Percentiles rank a stretch among this genome's conserved stretches.
Evolutionary conservation across 352 stramenopile species (phyloP).

Genomic region (Phytophthora europaea): DNA sequence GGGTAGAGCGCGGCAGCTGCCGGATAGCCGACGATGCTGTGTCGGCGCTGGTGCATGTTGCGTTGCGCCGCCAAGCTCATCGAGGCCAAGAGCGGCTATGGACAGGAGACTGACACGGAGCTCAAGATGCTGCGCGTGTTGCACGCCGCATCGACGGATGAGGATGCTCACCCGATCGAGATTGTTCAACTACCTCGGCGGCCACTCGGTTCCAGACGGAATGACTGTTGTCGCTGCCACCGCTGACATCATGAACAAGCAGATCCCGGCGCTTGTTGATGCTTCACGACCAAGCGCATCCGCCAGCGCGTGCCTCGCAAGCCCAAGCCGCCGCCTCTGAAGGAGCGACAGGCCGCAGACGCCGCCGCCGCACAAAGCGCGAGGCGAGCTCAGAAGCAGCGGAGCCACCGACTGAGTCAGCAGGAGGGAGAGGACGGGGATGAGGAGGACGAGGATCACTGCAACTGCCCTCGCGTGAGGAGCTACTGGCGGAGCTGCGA

Average conservation of each 20-base stretch:
- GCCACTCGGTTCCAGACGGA: conserved; percentile 82
- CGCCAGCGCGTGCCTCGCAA: conserved; percentile 28
- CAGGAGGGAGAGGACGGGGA: conserved; percentile 4
- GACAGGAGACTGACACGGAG: conserved; percentile 80
- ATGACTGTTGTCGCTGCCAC: conserved; percentile 70
- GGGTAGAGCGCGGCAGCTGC: too few species aligned
- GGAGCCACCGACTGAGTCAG: not conserved
- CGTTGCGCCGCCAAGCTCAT: conserved; percentile 78
- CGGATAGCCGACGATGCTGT: too few species aligned
- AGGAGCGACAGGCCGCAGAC: conserved; percentile 23
- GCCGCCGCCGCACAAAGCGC: not conserved
- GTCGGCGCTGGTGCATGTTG: too few species aligned
- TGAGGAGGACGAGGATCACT: conserved; percentile 23
- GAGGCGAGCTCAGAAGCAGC: conserved; percentile 3
- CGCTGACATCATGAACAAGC: conserved; percentile 76
- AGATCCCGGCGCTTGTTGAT: conserved; percentile 79
- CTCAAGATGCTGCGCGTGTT: conserved; percentile 89
- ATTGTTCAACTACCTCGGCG: conserved; percentile 86
- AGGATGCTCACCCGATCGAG: conserved; percentile 62
- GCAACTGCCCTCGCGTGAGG: conserved; percentile 23
- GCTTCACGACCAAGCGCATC: conserved; percentile 50
- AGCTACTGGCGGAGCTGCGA: conserved; percentile 37
- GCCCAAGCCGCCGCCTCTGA: conserved; percentile 28
- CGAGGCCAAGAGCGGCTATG: conserved; percentile 88
- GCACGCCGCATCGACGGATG: conserved; percentile 51